These are phyloP conservation scores for Phaseolus lunatus DNA, from an alignment of 306 rosid species.

Conservation along the genomic window DNA sequence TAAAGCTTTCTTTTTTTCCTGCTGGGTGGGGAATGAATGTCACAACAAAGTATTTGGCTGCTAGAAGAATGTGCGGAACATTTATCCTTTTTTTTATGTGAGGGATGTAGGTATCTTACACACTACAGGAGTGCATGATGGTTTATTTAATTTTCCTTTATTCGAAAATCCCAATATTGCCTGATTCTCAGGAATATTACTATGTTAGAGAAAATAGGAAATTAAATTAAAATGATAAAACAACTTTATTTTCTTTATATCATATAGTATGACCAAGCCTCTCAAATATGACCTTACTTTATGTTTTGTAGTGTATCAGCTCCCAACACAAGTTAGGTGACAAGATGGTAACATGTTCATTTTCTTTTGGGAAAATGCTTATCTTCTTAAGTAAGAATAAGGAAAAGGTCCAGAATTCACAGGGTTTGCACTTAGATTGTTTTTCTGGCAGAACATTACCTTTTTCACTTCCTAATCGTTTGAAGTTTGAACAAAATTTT, in stretches of 20 bases:
- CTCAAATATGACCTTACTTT: background rate
- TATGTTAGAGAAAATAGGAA: background rate
- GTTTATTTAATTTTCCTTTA: background rate
- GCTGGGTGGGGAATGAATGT: background rate
- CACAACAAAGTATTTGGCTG: background rate
- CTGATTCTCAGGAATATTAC: background rate
- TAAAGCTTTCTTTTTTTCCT: background rate
- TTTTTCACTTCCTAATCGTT: background rate
- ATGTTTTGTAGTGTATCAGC: background rate
- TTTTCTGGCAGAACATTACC: conserved; percentile 4
- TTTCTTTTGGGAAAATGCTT: background rate
- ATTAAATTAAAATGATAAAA: background rate
- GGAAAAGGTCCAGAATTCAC: background rate
- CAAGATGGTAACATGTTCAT: background rate
- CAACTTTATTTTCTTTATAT: background rate
- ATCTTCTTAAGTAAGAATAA: background rate
- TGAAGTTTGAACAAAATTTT: conserved; percentile 7
- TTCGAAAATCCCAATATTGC: background rate
- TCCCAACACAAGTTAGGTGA: background rate
- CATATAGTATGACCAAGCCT: background rate
- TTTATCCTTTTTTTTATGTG: background rate
- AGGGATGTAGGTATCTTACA: background rate
- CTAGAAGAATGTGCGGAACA: background rate
- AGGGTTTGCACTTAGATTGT: background rate
- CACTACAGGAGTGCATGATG: background rate